Conservation (phyloP, 2,329 filamentous ascomycete species). For the Cercospora sojina region DNA sequence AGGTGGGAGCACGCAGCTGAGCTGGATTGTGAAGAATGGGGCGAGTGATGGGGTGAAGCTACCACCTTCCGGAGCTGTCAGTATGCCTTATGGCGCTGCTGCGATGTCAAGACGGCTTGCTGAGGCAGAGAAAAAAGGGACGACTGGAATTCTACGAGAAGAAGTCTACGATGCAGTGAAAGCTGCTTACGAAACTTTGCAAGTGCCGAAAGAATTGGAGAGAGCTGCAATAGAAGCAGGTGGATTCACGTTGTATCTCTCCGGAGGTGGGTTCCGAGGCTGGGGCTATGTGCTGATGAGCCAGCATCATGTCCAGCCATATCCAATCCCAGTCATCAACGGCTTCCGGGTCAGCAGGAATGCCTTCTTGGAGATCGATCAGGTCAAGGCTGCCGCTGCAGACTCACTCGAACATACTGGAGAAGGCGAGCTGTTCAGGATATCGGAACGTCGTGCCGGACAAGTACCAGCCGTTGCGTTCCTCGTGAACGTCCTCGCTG, state of each 20-base stretch:
- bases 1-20: conserved; percentile 68
- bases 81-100: conserved; percentile 69
- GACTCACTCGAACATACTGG: conserved; percentile 35
- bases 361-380: conserved; percentile 59
- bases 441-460: conserved; percentile 73
- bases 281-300: conserved; percentile 90
- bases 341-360: conserved; percentile 66
- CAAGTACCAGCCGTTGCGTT: conserved; percentile 84
- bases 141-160: conserved; percentile 45
- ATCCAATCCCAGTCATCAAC: conserved; percentile 80
- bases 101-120: conserved; percentile 59
- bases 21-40: conserved; percentile 58
- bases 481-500: conserved; percentile 72
- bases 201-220: conserved; percentile 55
- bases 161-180: conserved; percentile 55
- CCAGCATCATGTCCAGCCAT: conserved; percentile 68
- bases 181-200: conserved; percentile 43
- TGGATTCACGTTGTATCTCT: conserved; percentile 74
- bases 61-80: conserved; percentile 58
- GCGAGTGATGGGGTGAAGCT: conserved; percentile 52
- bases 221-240: conserved; percentile 46
- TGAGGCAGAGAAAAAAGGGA: conserved; percentile 43
- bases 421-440: conserved; percentile 59
- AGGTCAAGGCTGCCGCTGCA: conserved; percentile 45
- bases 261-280: conserved; percentile 84